These are phyloP conservation scores for Entomortierella chlamydospora DNA, from an alignment of 192 early-diverging fungal genomes.

Conservation along the genomic window DNA sequence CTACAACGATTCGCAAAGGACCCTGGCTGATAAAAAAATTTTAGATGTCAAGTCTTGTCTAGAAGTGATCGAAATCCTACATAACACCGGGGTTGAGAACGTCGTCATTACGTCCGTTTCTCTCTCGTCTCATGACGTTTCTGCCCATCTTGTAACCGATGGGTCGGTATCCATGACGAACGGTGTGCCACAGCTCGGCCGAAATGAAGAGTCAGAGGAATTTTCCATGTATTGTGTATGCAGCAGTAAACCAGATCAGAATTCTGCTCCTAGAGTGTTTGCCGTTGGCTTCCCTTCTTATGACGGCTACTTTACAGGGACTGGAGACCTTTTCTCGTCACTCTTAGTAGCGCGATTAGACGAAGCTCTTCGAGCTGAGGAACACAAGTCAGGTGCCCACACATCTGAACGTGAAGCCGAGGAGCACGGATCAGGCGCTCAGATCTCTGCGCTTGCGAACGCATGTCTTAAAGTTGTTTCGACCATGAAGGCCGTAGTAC, in stretches of 20 bases:
- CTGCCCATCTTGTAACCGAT: too few species aligned
- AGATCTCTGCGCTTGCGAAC: conserved; percentile 35
- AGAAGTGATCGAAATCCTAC: conserved; percentile 70
- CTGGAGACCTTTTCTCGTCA: conserved; percentile 90
- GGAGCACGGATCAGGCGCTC: not conserved
- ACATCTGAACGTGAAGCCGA: too few species aligned
- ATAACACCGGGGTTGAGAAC: conserved; percentile 70
- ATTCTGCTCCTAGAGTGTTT: conserved; percentile 59
- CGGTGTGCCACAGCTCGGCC: not conserved
- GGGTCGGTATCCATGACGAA: not conserved
- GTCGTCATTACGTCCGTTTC: conserved; percentile 85
- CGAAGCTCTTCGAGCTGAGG: conserved; percentile 33
- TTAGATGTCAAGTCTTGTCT: conserved; percentile 61
- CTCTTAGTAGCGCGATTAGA: conserved; percentile 74
- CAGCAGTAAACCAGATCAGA: conserved; percentile 5
- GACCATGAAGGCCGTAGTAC: conserved; percentile 77
- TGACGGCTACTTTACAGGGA: conserved; percentile 87
- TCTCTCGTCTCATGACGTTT: conserved; percentile 54
- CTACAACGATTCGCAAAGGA: conserved; percentile 15
- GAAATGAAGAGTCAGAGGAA: not conserved
- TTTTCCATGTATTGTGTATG: conserved; percentile 33
- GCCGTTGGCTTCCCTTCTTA: conserved; percentile 81
- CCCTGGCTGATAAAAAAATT: conserved; percentile 69
- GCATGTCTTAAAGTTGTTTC: conserved; percentile 78
- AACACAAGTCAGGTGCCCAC: too few species aligned